Base-by-base conservation (phyloP, 257 asterid species). In the Ajuga chamaepitys region DNA sequence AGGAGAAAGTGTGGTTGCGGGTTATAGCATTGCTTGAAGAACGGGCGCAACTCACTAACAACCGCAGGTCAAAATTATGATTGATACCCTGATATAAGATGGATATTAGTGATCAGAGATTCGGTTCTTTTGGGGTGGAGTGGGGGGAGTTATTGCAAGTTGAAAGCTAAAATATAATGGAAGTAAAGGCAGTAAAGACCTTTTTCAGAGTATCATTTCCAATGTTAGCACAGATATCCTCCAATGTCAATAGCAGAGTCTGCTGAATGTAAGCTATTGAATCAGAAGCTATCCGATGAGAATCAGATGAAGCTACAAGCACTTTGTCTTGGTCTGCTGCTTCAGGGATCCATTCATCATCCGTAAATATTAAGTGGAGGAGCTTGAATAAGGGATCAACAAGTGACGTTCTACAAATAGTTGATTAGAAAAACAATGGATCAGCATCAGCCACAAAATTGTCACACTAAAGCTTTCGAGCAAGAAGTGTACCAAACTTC, bases 21-120 rank as follows among this genome's bases (percentile, higher is more conserved):
- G 95, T 88, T 64, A 78, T 65, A 5, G 83, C 77, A 66, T 86
- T 84, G 44, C 67, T 75, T 62, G 96, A 74, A 38, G 80, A 70
- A 58, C 89, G 95, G 75, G 88, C 96, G 82, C 90, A 90, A 40
- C 71, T 83, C 66, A 86, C 80, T 61, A 94, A 70, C 64, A 90
- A 81, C 58, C 66, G 90, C 83, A 94, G 13, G 74, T 94, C 87
- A 72, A 80, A 32, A 68, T 73, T 63, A 46, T 57, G 47, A 26
- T 46, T 18, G 14, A 68, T 55, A 71, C 74, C 90, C 99, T 94
- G 86, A 57, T 57, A 76, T 18, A 24, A 61, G 80, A 28, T 37
- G 68, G 13, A 37, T 41, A 62, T 35, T 40, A 58, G 52, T 48
- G 68, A 66, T 80, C 60, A 83, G 62, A n/a, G n/a, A n/a, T n/a